Percentiles rank a stretch among this genome's conserved stretches.
These are phyloP conservation scores for Amphirosellinia nigrospora DNA, from an alignment of 495 filamentous ascomycete genomes.

Conservation along the genomic window DNA sequence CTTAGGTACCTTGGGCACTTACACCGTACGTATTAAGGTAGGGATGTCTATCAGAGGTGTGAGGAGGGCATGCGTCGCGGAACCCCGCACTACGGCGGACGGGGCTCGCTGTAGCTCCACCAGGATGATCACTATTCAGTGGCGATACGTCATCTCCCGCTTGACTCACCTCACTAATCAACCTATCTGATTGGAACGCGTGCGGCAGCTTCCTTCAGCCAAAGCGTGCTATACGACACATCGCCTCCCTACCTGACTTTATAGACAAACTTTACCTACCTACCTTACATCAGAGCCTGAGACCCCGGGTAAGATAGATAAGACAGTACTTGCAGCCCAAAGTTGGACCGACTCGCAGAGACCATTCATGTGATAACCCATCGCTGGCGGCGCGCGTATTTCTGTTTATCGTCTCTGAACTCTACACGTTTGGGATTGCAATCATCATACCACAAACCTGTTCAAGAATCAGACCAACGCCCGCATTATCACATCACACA, in stretches of 20 bases:
- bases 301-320: not conserved
- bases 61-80: not conserved
- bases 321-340: not conserved
- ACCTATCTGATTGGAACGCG: not conserved
- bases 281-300: not conserved
- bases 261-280: not conserved
- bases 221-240: not conserved
- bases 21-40: not conserved
- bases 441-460: not conserved
- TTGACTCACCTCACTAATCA: slow-evolving; percentile 7
- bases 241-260: not conserved
- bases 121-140: not conserved
- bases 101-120: not conserved
- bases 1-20: not conserved
- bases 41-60: not conserved
- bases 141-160: slow-evolving; percentile 33
- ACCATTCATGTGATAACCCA: slow-evolving; percentile 5
- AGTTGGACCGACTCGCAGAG: not conserved
- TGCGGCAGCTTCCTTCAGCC: slow-evolving; percentile 3
- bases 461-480: slow-evolving; percentile 6
- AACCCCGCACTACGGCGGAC: slow-evolving; percentile 6
- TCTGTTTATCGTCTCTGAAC: not conserved
- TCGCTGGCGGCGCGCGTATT: not conserved
- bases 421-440: not conserved
- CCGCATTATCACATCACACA: slow-evolving; percentile 1